Conservation (phyloP, 257 asterid species). For the Gentiana straminea region DNA sequence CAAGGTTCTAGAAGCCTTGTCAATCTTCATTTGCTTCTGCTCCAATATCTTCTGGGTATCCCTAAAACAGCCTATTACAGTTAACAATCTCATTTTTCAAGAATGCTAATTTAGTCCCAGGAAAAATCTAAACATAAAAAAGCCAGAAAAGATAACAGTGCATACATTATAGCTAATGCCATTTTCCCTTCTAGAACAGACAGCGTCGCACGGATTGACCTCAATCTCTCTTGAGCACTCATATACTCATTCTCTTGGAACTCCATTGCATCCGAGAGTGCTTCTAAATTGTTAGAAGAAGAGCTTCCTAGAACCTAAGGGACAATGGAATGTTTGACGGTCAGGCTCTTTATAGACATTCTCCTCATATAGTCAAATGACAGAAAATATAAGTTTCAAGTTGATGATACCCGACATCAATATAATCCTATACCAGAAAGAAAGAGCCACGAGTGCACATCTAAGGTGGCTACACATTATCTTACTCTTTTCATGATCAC, state of each 20-base stretch:
- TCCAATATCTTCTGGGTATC: slow-evolving; percentile 44
- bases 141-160: slow-evolving; percentile 6
- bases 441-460: no score
- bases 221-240: slow-evolving; percentile 49
- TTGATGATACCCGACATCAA: no score
- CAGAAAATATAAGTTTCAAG: no score
- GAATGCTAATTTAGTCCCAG: neutral
- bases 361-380: no score
- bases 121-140: slow-evolving; percentile 1
- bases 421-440: no score
- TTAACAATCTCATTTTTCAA: no score
- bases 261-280: slow-evolving; percentile 71
- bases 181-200: slow-evolving; percentile 77
- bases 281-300: slow-evolving; percentile 20
- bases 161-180: slow-evolving; percentile 57
- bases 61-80: slow-evolving; percentile 23
- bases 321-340: neutral
- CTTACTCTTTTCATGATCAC: no score
- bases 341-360: no score
- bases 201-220: slow-evolving; percentile 63
- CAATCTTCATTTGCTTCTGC: slow-evolving; percentile 51
- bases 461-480: no score
- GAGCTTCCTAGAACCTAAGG: slow-evolving; percentile 42
- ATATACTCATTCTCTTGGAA: slow-evolving; percentile 73
- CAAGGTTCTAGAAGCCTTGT: slow-evolving; percentile 42